Conservation (phyloP, 208 protist genomes). For the Wallacemonas rigidus region DNA sequence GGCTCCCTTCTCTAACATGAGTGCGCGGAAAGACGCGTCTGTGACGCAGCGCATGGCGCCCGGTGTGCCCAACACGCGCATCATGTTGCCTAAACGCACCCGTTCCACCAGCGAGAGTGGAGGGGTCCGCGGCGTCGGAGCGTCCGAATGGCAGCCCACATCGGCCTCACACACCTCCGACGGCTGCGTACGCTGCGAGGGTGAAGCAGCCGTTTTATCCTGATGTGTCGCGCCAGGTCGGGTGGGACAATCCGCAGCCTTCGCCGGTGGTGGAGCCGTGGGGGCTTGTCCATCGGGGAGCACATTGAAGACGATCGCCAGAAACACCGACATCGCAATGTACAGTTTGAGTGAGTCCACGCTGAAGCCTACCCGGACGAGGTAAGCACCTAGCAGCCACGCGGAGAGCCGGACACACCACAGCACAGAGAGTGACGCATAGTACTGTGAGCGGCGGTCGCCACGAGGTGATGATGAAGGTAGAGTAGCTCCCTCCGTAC, state of each 20-base stretch:
- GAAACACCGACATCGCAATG: constrained; percentile 29
- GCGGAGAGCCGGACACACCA: constrained; percentile 30
- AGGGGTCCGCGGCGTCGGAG: neutral
- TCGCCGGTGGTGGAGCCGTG: no score
- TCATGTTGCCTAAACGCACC: constrained; percentile 21
- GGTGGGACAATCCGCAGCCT: no score
- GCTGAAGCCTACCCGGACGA: constrained; percentile 26
- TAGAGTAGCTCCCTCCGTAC: no score
- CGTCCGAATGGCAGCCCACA: no score
- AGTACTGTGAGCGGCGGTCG: constrained; percentile 11
- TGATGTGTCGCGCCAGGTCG: no score
- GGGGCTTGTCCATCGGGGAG: neutral
- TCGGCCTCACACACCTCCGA: no score
- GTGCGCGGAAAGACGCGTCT: constrained; percentile 35
- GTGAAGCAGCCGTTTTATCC: no score
- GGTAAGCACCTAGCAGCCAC: constrained; percentile 41
- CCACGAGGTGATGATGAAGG: no score
- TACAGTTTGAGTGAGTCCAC: constrained; percentile 35
- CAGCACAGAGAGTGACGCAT: constrained; percentile 7
- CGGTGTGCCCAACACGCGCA: constrained; percentile 40
- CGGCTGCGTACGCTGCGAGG: no score
- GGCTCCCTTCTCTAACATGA: constrained; percentile 20
- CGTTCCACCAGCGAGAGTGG: constrained; percentile 5
- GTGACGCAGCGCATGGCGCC: constrained; percentile 52
- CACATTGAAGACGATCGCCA: constrained; percentile 21